Conservation (phyloP, 208 protist genomes). For the Leishmania major region DNA sequence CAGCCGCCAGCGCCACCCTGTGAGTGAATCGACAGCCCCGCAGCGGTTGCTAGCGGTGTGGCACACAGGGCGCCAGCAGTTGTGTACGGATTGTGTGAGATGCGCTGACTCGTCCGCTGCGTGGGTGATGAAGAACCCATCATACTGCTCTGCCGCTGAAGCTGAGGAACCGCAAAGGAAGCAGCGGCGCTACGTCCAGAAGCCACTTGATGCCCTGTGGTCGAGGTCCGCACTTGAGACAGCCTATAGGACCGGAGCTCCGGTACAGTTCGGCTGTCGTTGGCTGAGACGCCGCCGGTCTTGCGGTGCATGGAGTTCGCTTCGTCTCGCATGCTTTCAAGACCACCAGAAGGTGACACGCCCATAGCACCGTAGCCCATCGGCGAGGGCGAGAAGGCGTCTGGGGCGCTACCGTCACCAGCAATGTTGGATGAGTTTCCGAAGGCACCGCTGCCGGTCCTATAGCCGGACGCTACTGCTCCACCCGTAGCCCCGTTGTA, state of each 20-base stretch:
- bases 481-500: not conserved
- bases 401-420: not conserved
- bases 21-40: not conserved
- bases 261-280: not conserved
- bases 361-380: constrained; percentile 23
- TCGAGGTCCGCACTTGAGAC: not conserved
- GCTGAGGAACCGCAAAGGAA: not conserved
- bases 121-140: not conserved
- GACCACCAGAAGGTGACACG: constrained; percentile 15
- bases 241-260: not conserved
- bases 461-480: not conserved
- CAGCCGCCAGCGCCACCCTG: not conserved
- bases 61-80: not conserved
- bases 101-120: constrained; percentile 15
- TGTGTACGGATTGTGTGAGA: constrained; percentile 29
- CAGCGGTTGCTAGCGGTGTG: not conserved
- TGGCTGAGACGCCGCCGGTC: too few relatives aligned
- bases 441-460: not conserved
- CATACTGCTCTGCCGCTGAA: not conserved
- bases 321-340: constrained; percentile 4
- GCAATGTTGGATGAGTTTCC: not conserved
- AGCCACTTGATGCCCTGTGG: not conserved
- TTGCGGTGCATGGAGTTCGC: not conserved
- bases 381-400: too few relatives aligned
- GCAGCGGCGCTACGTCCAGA: not conserved